Conservation (phyloP, 2,329 filamentous ascomycete genomes). For the Arachnomyces sp. region DNA sequence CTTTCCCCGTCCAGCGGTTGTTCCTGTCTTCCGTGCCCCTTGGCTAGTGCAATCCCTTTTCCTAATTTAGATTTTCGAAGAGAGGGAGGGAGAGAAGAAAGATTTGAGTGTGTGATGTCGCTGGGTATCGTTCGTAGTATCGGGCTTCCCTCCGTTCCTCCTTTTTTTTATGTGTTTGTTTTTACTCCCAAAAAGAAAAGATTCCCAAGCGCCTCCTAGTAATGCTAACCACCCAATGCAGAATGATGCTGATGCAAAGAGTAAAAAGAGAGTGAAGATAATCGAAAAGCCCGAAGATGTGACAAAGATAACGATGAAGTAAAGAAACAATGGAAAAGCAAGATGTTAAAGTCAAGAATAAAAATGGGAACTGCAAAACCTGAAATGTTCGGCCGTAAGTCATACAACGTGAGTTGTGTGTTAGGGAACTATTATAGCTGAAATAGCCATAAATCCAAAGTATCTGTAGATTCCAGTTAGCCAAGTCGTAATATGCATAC, state of each 20-base stretch:
- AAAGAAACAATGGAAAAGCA: neutral
- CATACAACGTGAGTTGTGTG: neutral
- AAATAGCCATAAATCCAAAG: constrained; percentile 32
- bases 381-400: neutral
- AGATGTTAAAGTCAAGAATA: neutral
- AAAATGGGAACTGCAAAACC: neutral
- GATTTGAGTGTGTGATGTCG: neutral
- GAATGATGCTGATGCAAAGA: neutral
- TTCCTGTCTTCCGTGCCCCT: neutral
- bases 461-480: constrained; percentile 20
- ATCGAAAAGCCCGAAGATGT: neutral
- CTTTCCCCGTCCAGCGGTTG: constrained; percentile 4
- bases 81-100: neutral
- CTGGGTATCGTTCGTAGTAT: no score
- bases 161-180: neutral
- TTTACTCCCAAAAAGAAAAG: constrained; percentile 1
- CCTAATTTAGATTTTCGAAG: neutral
- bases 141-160: no score
- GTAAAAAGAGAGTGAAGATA: neutral
- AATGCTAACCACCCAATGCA: no score
- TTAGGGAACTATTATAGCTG: constrained; percentile 32
- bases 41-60: neutral
- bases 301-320: neutral
- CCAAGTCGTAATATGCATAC: neutral
- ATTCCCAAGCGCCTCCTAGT: no score